phyloP scores from a whole-genome alignment of 345 rosid species.

The Dipteronia sinensis region DNA sequence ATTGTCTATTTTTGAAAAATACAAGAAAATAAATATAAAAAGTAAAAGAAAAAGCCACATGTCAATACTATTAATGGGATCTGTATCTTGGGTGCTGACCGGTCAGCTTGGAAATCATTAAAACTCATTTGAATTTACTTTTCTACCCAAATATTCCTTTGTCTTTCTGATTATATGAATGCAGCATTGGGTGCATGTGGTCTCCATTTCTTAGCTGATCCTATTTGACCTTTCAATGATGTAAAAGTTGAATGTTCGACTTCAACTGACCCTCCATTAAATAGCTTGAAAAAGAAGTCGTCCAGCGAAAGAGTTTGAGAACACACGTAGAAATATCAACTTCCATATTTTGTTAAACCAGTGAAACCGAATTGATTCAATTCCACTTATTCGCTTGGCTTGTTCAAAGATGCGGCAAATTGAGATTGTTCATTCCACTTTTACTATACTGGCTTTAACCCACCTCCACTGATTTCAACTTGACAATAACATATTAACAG shows the following conservation, averaged over 20 bases:
- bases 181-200: background rate
- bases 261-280: background rate
- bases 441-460: background rate
- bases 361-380: constrained; percentile 10
- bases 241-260: background rate
- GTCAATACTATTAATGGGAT: no score
- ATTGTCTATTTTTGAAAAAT: no score
- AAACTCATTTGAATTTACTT: no score
- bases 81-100: no score
- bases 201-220: background rate
- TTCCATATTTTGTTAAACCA: no score
- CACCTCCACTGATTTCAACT: background rate
- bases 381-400: background rate
- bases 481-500: background rate
- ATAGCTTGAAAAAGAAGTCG: background rate
- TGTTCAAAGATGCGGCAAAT: constrained; percentile 12
- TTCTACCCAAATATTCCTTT: background rate
- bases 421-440: background rate
- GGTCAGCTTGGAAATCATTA: no score
- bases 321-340: background rate
- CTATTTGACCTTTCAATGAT: background rate
- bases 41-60: no score
- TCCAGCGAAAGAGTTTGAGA: no score
- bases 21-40: no score
- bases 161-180: background rate